Evolutionary conservation across 805 yeast species (phyloP).

Genomic region (Candida taoyuanica): DNA sequence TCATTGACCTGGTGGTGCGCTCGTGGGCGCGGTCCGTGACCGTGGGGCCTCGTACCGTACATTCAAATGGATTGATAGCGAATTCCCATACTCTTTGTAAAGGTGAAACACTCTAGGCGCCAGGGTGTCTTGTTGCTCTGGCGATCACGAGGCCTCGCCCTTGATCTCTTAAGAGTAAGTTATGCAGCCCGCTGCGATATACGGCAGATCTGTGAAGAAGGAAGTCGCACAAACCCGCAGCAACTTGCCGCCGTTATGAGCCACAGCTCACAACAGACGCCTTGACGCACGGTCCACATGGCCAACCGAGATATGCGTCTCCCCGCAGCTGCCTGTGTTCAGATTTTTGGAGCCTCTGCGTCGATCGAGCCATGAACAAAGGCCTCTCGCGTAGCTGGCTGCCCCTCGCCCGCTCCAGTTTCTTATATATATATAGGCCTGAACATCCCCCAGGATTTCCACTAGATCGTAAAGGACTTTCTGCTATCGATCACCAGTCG

Average conservation of each 20-base stretch:
- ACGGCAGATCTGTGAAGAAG: too few relatives aligned
- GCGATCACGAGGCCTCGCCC: too few relatives aligned
- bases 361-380: conserved; percentile 12
- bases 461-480: background rate
- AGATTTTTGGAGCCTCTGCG: conserved; percentile 11
- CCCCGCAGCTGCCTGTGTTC: background rate
- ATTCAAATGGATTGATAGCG: too few relatives aligned
- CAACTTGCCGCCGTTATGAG: conserved; percentile 6
- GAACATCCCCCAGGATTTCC: background rate
- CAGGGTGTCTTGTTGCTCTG: too few relatives aligned
- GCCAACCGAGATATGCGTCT: background rate
- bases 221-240: background rate
- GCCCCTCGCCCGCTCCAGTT: conserved; percentile 2
- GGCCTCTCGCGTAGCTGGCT: conserved; percentile 8
- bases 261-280: conserved; percentile 4
- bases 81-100: too few relatives aligned
- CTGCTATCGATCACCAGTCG: too few relatives aligned
- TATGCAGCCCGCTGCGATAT: background rate
- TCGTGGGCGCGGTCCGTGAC: too few relatives aligned
- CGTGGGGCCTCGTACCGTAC: too few relatives aligned
- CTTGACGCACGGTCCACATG: background rate
- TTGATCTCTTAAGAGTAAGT: background rate
- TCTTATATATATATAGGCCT: conserved; percentile 3
- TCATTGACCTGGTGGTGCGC: too few relatives aligned
- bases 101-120: too few relatives aligned